Base-by-base conservation (phyloP, 352 stramenopile species). In the Elongisporangium prolatum region DNA sequence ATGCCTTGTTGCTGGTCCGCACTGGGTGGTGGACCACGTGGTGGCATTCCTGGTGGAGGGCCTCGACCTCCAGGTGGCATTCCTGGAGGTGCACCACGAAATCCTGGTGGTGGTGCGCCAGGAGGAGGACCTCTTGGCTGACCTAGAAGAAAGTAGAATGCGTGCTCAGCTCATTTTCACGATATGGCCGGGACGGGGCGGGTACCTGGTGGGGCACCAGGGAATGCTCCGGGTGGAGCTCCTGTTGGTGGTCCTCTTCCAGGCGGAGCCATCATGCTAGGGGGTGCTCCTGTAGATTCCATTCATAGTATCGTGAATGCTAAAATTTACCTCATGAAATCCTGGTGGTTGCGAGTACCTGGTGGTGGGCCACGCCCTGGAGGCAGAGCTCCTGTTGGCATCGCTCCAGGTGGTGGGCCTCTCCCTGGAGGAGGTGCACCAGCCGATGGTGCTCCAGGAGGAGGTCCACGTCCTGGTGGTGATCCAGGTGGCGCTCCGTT, bases 11-110 rank as follows among this genome's bases (percentile, higher is more conserved):
- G 14, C 18, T 58, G 18, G 54, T 53, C 22, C 2, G 13, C 37
- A 53, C 47, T 20, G 28, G 54, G 50, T 13, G 59, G 59, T 17
- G 52, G 57, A 58, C 57, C 59, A 21, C 61, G 57, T 16, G 61
- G 68, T 40, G 61, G 65, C 65, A 77, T 81, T 52, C 65, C 64
- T 47, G 69, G 62, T 20, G 69, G 70, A 37, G 67, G 52, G 16
- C 57, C 65, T 8, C 25, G 25, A 34, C 25, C 25, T 64, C 69
- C 25, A 11, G 77, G 77, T n/a, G 60, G 69, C 48, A 71, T 69
- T 48, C 80, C 68, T 56, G 72, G 66, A 20, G 80, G 80, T 16
- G 69, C 60, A 48, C 70, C 74, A 5, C 73, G 57, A 18, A 74
- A 65, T 37, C 68, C 71, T 11, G 53, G 50, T 18, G 53, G 20